Evolutionary conservation across 2,329 filamentous ascomycete species (phyloP).

Genomic region (Proliferodiscus dingleyae): DNA sequence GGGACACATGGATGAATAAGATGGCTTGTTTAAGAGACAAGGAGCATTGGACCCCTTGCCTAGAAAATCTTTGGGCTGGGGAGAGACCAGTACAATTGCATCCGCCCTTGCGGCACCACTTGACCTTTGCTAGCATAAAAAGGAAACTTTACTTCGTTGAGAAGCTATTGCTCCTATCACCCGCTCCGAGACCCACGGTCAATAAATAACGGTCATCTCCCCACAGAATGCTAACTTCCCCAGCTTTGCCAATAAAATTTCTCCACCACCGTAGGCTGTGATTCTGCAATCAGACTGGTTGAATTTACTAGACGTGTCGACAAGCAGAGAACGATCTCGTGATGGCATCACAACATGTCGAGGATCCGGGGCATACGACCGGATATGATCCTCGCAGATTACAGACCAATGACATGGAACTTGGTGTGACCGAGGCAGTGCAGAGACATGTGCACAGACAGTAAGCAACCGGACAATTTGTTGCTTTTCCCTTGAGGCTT

Average conservation of each 20-base stretch:
- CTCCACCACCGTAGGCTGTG: too few relatives aligned
- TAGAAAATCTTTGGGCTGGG: too few relatives aligned
- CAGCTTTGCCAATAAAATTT: too few relatives aligned
- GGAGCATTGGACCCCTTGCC: too few relatives aligned
- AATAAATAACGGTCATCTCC: neutral
- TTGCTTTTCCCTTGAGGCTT: too few relatives aligned
- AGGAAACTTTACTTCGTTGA: neutral
- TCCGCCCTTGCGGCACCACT: too few relatives aligned
- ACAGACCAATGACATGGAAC: slow-evolving; percentile 36
- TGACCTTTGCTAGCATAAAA: too few relatives aligned
- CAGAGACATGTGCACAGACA: slow-evolving; percentile 45
- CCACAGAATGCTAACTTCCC: neutral
- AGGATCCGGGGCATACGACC: slow-evolving; percentile 14
- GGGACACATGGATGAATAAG: too few relatives aligned
- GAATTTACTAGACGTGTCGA: neutral
- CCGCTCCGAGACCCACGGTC: neutral
- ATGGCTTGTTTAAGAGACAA: too few relatives aligned
- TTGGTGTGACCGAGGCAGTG: slow-evolving; percentile 49
- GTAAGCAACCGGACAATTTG: neutral
- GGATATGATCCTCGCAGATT: slow-evolving; percentile 21
- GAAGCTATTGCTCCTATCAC: neutral
- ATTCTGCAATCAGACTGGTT: neutral
- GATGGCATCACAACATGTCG: slow-evolving; percentile 10
- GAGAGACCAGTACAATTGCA: too few relatives aligned
- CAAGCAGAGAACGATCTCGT: neutral